phyloP scores from a whole-genome alignment of 768 basidiomycete species.

The Russula earlei region DNA sequence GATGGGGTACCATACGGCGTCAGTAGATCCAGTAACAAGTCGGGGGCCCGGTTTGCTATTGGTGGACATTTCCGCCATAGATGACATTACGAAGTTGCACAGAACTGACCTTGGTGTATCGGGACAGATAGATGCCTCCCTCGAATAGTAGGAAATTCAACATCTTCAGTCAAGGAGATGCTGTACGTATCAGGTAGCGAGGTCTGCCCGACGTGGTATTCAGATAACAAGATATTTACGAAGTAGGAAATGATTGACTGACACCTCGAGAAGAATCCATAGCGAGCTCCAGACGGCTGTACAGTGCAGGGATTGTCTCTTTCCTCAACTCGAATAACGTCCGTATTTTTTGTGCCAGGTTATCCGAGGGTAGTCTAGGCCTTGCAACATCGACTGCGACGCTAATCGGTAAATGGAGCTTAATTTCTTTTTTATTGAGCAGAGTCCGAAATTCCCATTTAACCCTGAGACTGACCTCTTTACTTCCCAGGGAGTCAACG shows the following conservation, averaged over 20 bases:
- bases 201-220: conserved; percentile 2
- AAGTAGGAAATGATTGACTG: conserved; percentile 7
- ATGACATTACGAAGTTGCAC: background rate
- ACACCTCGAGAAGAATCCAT: conserved; percentile 11
- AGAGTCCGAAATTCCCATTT: background rate
- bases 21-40: conserved; percentile 33
- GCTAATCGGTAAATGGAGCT: conserved; percentile 17
- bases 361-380: background rate
- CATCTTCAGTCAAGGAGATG: conserved; percentile 6
- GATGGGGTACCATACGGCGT: conserved; percentile 34
- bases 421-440: background rate
- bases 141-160: conserved; percentile 1
- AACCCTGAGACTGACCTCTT: conserved; percentile 9
- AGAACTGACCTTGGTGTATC: conserved; percentile 9
- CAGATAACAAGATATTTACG: conserved; percentile 7
- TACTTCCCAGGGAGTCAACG: conserved; percentile 6
- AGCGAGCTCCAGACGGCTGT: conserved; percentile 11
- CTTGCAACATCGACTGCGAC: conserved; percentile 5
- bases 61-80: background rate
- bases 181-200: conserved; percentile 3
- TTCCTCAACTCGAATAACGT: conserved; percentile 8
- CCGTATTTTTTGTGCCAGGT: background rate
- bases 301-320: background rate
- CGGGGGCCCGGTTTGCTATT: conserved; percentile 17
- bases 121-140: conserved; percentile 16